Evolutionary conservation across 2,329 filamentous ascomycete species (phyloP).

Genomic region (Diaporthe batatas): DNA sequence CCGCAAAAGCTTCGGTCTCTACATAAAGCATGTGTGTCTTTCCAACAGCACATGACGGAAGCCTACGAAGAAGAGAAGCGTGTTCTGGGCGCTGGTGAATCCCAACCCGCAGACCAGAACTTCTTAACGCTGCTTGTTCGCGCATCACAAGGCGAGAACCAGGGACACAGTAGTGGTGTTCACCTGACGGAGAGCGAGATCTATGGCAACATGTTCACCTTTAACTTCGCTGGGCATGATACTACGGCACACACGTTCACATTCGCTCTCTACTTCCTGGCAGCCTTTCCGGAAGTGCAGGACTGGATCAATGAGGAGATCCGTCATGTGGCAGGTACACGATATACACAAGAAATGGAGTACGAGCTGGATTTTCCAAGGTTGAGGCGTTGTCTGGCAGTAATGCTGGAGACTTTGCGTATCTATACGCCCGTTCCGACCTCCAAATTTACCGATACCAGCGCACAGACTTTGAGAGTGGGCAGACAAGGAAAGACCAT

Average conservation of each 20-base stretch:
- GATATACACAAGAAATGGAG: conserved; percentile 43
- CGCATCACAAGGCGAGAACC: conserved; percentile 17
- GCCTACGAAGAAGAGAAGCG: conserved; percentile 51
- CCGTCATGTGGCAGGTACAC: conserved; percentile 43
- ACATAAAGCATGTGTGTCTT: conserved; percentile 46
- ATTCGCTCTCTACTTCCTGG: conserved; percentile 58
- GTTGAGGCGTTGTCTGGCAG: conserved; percentile 46
- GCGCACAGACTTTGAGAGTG: conserved; percentile 5
- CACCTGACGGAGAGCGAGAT: conserved; percentile 58
- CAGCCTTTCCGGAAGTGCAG: conserved; percentile 58
- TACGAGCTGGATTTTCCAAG: conserved; percentile 45
- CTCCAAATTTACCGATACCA: conserved; percentile 24
- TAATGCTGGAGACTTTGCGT: conserved; percentile 43
- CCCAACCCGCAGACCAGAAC: conserved; percentile 7
- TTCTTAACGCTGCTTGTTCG: conserved; percentile 27
- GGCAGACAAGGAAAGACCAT: conserved; percentile 29
- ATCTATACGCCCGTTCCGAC: conserved; percentile 32
- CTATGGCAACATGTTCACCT: conserved; percentile 62
- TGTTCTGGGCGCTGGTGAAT: not conserved
- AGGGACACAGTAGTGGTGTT: conserved; percentile 23
- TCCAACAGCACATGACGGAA: conserved; percentile 48
- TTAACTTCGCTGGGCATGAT: conserved; percentile 66
- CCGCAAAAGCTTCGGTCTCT: conserved; percentile 47
- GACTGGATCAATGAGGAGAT: conserved; percentile 60
- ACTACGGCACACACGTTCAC: conserved; percentile 62